Evolutionary conservation across 1,139 yeast species (phyloP).

Genomic region (Scheffersomyces segobiensis): DNA sequence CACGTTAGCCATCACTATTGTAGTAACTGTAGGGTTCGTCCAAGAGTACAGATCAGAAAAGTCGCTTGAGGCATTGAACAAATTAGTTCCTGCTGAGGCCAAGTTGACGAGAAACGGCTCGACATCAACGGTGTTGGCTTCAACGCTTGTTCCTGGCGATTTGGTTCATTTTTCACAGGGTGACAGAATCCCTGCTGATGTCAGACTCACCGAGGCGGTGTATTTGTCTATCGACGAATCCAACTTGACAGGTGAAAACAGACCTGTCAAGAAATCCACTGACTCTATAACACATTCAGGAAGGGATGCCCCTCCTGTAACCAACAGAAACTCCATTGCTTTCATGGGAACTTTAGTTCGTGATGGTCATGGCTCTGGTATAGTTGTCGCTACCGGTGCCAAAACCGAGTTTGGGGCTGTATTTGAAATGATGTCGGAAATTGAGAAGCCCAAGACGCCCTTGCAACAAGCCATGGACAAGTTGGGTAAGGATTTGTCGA

Average conservation of each 20-base stretch:
- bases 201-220: conserved; percentile 73
- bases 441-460: conserved; percentile 96
- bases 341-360: conserved; percentile 96
- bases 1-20: conserved; percentile 83
- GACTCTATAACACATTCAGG: conserved; percentile 28
- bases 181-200: conserved; percentile 93
- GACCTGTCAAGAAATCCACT: conserved; percentile 69
- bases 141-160: conserved; percentile 91
- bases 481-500: conserved; percentile 83
- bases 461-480: conserved; percentile 92
- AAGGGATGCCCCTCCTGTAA: conserved; percentile 45
- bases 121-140: conserved; percentile 77
- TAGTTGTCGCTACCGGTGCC: conserved; percentile 87
- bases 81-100: conserved; percentile 91
- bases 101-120: conserved; percentile 81
- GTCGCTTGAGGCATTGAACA: conserved; percentile 85
- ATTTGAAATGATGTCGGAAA: conserved; percentile 89
- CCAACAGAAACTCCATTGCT: conserved; percentile 74
- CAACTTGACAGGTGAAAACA: conserved; percentile 90
- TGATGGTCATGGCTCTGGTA: conserved; percentile 90
- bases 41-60: conserved; percentile 95
- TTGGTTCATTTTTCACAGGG: conserved; percentile 86
- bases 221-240: conserved; percentile 87
- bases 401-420: conserved; percentile 87
- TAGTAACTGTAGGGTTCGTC: conserved; percentile 92